Percentiles rank a stretch among this genome's conserved stretches.
These are phyloP conservation scores for Scutellaria baicalensis DNA, from an alignment of 257 asterid species.

Conservation along the genomic window DNA sequence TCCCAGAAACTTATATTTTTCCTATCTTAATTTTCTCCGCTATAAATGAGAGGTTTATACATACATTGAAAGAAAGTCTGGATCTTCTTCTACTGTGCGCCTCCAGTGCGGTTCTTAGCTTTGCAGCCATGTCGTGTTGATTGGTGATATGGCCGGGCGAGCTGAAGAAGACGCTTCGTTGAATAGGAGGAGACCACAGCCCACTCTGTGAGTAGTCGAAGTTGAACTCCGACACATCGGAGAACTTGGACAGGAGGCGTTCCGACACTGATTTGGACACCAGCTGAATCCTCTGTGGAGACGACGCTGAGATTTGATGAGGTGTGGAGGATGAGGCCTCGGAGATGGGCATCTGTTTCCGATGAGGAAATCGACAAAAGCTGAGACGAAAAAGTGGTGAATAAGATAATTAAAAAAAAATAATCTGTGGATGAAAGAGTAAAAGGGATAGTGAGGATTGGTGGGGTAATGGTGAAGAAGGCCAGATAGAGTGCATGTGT, in stretches of 20 bases:
- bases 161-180: constrained; percentile 40
- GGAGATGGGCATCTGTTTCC: constrained; percentile 26
- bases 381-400: background rate
- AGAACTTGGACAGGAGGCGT: constrained; percentile 49
- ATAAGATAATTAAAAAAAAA: constrained; percentile 2
- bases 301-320: background rate
- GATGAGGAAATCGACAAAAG: constrained; percentile 14
- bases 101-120: constrained; percentile 38
- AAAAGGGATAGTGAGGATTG: background rate
- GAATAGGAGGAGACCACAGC: constrained; percentile 83
- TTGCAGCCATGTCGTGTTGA: constrained; percentile 38
- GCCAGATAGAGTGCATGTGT: background rate
- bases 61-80: constrained; percentile 33
- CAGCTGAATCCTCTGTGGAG: constrained; percentile 45
- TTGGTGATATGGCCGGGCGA: constrained; percentile 46
- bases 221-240: constrained; percentile 58
- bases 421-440: background rate
- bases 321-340: constrained; percentile 30
- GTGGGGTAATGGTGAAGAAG: constrained; percentile 20
- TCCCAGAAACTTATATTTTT: background rate
- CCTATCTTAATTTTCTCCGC: background rate
- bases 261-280: constrained; percentile 72
- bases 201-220: constrained; percentile 72
- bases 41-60: background rate
- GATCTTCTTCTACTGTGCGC: constrained; percentile 37